Percentiles rank a stretch among this genome's conserved stretches.
These are phyloP conservation scores for Trichoderma arundinaceum DNA, from an alignment of 2,329 filamentous ascomycete genomes.

Conservation along the genomic window DNA sequence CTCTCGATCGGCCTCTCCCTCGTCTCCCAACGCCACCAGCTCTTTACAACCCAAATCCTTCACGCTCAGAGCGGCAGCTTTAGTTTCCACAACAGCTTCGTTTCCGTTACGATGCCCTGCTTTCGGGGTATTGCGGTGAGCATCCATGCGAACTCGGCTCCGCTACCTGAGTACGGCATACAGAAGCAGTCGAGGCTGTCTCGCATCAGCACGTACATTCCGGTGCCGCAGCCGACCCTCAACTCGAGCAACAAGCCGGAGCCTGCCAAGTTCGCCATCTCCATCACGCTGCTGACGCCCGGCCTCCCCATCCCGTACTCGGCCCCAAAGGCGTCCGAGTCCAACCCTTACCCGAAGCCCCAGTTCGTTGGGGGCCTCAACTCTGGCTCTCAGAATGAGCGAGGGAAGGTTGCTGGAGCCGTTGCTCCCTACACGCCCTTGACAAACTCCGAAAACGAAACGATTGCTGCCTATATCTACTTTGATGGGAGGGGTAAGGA, in stretches of 20 bases:
- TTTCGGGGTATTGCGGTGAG: constrained; percentile 99
- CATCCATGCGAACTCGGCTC: constrained; percentile 82
- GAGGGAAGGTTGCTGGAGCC: constrained; percentile 56
- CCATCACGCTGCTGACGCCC: constrained; percentile 91
- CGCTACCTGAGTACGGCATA: constrained; percentile 90
- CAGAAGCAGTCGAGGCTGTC: constrained; percentile 91
- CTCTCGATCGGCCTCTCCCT: constrained; percentile 17
- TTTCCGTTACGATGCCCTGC: constrained; percentile 73
- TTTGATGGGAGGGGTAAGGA: constrained; percentile 96
- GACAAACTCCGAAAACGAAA: constrained; percentile 93
- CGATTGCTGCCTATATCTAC: constrained; percentile 98
- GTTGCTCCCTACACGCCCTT: constrained; percentile 88
- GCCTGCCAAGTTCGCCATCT: constrained; percentile 96
- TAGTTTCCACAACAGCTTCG: constrained; percentile 23
- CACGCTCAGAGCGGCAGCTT: not conserved
- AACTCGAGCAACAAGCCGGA: constrained; percentile 73
- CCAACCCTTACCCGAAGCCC: constrained; percentile 79
- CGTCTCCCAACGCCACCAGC: constrained; percentile 28
- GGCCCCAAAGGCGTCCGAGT: constrained; percentile 76
- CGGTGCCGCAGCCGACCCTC: constrained; percentile 86
- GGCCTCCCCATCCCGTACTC: constrained; percentile 91
- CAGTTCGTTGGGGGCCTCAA: constrained; percentile 76
- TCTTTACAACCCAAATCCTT: constrained; percentile 16
- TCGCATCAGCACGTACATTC: constrained; percentile 96
- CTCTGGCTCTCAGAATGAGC: constrained; percentile 58